Evolutionary conservation across 2,329 filamentous ascomycete genomes (phyloP).

Genomic region (Trichoderma sp.): DNA sequence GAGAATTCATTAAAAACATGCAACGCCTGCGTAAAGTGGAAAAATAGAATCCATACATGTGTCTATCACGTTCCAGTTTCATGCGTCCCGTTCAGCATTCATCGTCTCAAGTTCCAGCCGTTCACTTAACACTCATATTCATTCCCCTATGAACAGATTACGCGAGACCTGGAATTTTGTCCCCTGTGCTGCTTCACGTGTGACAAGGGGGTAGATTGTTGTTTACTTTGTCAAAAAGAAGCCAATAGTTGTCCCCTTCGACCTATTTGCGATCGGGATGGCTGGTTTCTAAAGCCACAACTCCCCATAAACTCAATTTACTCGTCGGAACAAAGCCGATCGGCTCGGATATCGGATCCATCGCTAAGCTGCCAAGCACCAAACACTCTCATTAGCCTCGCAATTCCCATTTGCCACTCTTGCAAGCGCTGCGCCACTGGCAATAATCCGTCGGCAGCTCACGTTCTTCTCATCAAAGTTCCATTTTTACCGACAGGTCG

Average conservation of each 20-base stretch:
- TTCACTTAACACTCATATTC: too few relatives aligned
- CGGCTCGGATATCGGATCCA: slow-evolving; percentile 35
- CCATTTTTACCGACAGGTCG: neutral
- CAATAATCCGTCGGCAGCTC: slow-evolving; percentile 5
- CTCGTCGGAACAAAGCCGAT: slow-evolving; percentile 20
- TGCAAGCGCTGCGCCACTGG: neutral
- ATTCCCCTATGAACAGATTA: too few relatives aligned
- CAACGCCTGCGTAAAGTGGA: neutral
- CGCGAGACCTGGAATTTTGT: neutral
- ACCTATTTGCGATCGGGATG: neutral
- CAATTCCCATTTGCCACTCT: neutral
- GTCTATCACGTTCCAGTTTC: too few relatives aligned
- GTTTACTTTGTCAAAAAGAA: neutral
- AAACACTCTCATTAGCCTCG: neutral
- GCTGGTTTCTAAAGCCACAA: neutral
- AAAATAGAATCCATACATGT: too few relatives aligned
- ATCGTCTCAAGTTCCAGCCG: too few relatives aligned
- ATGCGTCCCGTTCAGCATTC: too few relatives aligned
- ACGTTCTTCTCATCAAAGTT: neutral
- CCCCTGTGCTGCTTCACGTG: neutral
- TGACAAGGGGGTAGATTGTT: neutral
- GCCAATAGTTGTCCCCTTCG: neutral
- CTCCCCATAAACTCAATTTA: too few relatives aligned
- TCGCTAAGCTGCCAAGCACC: slow-evolving; percentile 11
- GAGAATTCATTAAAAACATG: neutral